Evolutionary conservation across 768 basidiomycete species (phyloP).

Genomic region (Lentinula lateritia): DNA sequence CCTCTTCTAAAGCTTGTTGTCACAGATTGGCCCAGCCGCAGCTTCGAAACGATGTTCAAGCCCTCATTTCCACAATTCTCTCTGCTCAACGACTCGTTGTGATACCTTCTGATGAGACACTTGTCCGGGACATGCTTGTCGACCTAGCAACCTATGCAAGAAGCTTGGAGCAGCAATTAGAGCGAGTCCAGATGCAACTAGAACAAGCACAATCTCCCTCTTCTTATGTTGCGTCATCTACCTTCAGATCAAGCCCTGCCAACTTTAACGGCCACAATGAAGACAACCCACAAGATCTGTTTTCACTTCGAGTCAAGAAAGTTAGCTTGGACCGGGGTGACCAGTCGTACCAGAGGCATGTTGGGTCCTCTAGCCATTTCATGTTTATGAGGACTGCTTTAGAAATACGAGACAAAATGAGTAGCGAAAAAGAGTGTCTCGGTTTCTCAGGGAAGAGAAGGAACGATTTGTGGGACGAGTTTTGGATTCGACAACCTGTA

Average conservation of each 20-base stretch:
- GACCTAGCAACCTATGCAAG: constrained; percentile 15
- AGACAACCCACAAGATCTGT: neutral
- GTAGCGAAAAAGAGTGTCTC: neutral
- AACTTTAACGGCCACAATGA: neutral
- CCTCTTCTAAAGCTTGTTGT: neutral
- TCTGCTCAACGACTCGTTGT: constrained; percentile 21
- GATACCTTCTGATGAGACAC: constrained; percentile 21
- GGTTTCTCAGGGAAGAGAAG: neutral
- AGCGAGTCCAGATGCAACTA: neutral
- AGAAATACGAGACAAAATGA: neutral
- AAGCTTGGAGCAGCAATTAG: constrained; percentile 2
- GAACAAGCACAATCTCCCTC: neutral
- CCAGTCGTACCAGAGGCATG: neutral
- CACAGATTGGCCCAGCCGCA: neutral
- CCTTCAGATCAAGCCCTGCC: neutral
- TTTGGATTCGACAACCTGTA: neutral
- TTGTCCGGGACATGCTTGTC: constrained; percentile 6
- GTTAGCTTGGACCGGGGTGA: neutral
- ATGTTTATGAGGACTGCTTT: constrained; percentile 1
- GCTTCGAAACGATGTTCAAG: constrained; percentile 11
- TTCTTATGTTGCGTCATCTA: neutral
- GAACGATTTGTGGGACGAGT: neutral
- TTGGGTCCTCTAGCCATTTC: neutral
- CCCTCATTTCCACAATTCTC: constrained; percentile 27
- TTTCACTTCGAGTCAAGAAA: neutral